These are phyloP conservation scores for Termitomyces sp. DNA, from an alignment of 768 basidiomycete species.

Conservation along the genomic window DNA sequence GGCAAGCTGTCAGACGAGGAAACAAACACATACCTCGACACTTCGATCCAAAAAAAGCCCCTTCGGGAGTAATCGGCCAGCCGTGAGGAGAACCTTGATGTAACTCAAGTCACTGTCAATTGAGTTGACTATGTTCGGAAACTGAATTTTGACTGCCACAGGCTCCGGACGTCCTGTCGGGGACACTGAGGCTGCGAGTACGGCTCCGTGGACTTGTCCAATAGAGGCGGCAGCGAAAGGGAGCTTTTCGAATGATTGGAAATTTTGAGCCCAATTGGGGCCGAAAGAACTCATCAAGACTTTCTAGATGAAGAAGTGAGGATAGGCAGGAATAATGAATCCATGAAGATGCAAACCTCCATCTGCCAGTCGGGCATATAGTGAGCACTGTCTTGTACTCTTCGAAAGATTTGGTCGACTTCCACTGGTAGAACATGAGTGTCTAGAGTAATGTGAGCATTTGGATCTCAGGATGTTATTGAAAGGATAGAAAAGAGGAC, in stretches of 20 bases:
- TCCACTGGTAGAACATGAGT: slow-evolving; percentile 84
- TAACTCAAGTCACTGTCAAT: slow-evolving; percentile 87
- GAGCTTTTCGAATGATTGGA: slow-evolving; percentile 71
- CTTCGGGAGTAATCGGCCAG: slow-evolving; percentile 75
- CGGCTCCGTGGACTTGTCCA: slow-evolving; percentile 86
- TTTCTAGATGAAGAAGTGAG: slow-evolving; percentile 31
- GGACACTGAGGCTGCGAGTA: slow-evolving; percentile 45
- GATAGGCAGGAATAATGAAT: neutral
- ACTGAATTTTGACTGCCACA: slow-evolving; percentile 89
- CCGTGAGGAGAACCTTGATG: slow-evolving; percentile 74
- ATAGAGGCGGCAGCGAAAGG: slow-evolving; percentile 97
- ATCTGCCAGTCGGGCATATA: slow-evolving; percentile 99
- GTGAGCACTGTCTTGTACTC: slow-evolving; percentile 92
- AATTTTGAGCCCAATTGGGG: slow-evolving; percentile 62
- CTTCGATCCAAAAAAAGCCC: slow-evolving; percentile 90
- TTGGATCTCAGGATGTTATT: neutral
- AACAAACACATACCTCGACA: slow-evolving; percentile 46
- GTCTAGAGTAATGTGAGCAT: slow-evolving; percentile 41
- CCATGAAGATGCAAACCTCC: slow-evolving; percentile 50
- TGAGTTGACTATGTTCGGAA: slow-evolving; percentile 84
- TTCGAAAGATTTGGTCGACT: slow-evolving; percentile 80
- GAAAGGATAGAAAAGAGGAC: neutral
- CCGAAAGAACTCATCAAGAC: slow-evolving; percentile 76
- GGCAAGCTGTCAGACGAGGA: neutral
- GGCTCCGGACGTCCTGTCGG: slow-evolving; percentile 49